Base-by-base conservation (phyloP, 2,329 filamentous ascomycete species). In the Iodosphaeria phyllophila region DNA sequence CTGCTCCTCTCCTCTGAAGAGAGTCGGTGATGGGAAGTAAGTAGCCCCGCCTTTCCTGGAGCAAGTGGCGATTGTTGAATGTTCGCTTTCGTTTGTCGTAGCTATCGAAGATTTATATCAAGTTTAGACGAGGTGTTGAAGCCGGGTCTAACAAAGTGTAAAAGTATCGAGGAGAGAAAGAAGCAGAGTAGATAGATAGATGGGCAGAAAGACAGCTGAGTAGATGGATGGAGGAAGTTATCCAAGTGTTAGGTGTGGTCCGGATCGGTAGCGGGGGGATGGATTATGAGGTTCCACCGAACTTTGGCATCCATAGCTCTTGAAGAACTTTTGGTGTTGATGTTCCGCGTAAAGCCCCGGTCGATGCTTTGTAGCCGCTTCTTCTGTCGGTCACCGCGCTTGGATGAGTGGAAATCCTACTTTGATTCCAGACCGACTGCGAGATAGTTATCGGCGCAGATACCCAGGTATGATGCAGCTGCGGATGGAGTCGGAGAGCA, bases 291-390 rank as follows among this genome's bases (percentile, higher is more conserved):
- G 42, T 39, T 40, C 44, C 43, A 46, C 35, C 39, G 35, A 32
- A 43, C 41, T 38, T 43, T 38, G 32, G 42, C 42, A 47, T 47
- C 44, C 44, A 47, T 47, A 40, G 44, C 46, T 44, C 34, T 30
- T 33, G 29, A 28, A 18, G 26, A 38, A 12, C 29, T 27, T 14
- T 21, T 25, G 22, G 11, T 22, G 20, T 22, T 12, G 20, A 13
- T n/a, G n/a, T n/a, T n/a, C n/a, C n/a, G n/a, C n/a, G n/a, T n/a
- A n/a, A n/a, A n/a, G n/a, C n/a, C n/a, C n/a, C n/a, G n/a, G n/a
- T n/a, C n/a, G n/a, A n/a, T n/a, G n/a, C n/a, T n/a, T n/a, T n/a
- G n/a, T n/a, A n/a, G n/a, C n/a, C n/a, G n/a, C n/a, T n/a, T n/a
- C n/a, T n/a, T n/a, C n/a, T n/a, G n/a, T n/a, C n/a, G n/a, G n/a